Evolutionary conservation across 768 basidiomycete species (phyloP), one percentile per base, ranked within the genome.

Genomic region (Auricularia sp.): DNA sequence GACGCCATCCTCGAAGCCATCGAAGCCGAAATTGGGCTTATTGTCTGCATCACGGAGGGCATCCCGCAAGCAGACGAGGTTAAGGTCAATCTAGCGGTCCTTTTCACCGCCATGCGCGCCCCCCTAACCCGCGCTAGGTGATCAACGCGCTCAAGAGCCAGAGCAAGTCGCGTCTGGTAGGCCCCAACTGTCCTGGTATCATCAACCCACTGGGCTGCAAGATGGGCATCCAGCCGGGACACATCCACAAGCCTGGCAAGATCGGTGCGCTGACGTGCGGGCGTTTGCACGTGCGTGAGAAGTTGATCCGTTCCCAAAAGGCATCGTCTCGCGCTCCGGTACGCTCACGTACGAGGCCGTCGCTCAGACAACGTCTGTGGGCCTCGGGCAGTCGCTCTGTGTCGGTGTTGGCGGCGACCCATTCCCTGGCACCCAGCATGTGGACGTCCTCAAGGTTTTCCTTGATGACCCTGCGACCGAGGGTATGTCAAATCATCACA

Each of bases 1-100:
- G 95, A 96, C 68, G 97, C 97, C 51, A 98, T 99, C 74, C 87
- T 99, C 64, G 97, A 99, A 76, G 97, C 97, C 42, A 98, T 99
- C 71, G 97, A 98, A 76, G 92, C 91, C 70, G 97, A 99, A 77
- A 95, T 99, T 80, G 87, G 88, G 18, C 79, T 99, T 66, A 99
- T 99, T 79, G 97, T 99, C 59, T 95, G 94, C 74, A 91, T 99
- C 70, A 99, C 97, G 12, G 97, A 99, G 77, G 97, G 97, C 51
- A 99, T 99, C 70, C 97, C 97, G 16, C 97, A 99, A 74, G 82
- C 87, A 8, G 97, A 99, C 74, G 96, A 99, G 80, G 93, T 99
- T 74, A 85, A 83, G 75, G 92, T 91, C 56, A 61, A 83, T 77
- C 23, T 34, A 18, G 62, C 36, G 4, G n/a, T 5, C 47, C 47